A percentile compares a stretch with the other conserved stretches of the same genome.
These are phyloP conservation scores for Teunomyces tritomae DNA, from an alignment of 805 yeast genomes.

Conservation along the genomic window DNA sequence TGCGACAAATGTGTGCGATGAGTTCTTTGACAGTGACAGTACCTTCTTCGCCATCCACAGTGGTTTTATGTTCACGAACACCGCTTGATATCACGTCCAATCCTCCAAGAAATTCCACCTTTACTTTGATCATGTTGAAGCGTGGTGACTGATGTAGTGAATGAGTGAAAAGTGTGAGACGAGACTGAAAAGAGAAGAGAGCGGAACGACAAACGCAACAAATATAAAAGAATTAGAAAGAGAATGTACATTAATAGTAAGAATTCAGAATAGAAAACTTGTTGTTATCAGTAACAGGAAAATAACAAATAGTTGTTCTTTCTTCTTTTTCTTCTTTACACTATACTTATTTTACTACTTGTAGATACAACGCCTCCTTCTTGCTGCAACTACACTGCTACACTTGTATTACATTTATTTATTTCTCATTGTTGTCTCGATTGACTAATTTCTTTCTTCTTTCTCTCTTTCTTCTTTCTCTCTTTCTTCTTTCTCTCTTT, in stretches of 20 bases:
- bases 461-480: not conserved
- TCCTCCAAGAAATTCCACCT: conserved; percentile 65
- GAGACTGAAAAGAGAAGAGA: not conserved
- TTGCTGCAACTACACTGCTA: too few relatives aligned
- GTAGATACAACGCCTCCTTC: too few relatives aligned
- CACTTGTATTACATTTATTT: not conserved
- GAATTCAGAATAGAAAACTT: too few relatives aligned
- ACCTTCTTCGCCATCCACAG: conserved; percentile 42
- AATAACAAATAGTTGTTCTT: not conserved
- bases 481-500: not conserved
- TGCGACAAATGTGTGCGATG: conserved; percentile 50
- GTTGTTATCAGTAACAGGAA: too few relatives aligned
- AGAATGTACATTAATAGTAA: not conserved
- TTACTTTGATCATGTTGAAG: conserved; percentile 25
- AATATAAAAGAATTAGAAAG: not conserved
- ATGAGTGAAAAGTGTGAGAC: not conserved
- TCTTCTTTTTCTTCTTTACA: too few relatives aligned
- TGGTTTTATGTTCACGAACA: conserved; percentile 51
- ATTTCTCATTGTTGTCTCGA: not conserved
- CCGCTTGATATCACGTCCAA: conserved; percentile 73
- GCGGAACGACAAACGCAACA: not conserved
- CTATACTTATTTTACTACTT: too few relatives aligned
- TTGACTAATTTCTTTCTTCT: not conserved
- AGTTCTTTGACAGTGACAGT: conserved; percentile 49
- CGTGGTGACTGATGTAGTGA: too few relatives aligned